Conservation (phyloP, 345 rosid genomes). For the Nephelium lappaceum region DNA sequence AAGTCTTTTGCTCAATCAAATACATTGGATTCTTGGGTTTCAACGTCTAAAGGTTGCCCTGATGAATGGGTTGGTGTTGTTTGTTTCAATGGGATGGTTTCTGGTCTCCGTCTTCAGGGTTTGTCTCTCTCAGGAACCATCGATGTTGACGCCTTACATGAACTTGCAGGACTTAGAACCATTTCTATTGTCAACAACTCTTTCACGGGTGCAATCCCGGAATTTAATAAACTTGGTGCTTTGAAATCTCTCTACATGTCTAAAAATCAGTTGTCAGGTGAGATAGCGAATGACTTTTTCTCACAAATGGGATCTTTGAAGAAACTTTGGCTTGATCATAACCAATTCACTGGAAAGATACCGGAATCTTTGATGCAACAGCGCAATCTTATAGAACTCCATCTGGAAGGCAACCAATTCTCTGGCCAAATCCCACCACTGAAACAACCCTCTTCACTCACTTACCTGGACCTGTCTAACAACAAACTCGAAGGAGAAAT, state of each 20-base stretch:
- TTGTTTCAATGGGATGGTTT: conserved; percentile 48
- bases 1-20: conserved; percentile 34
- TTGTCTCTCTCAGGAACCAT: conserved; percentile 58
- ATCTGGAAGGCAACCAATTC: conserved; percentile 64
- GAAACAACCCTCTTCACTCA: conserved; percentile 23
- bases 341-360: conserved; percentile 56
- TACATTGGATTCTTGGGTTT: conserved; percentile 59
- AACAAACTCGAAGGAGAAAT: conserved; percentile 69
- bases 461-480: conserved; percentile 48
- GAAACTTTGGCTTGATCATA: conserved; percentile 60
- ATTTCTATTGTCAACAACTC: conserved; percentile 59
- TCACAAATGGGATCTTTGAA: conserved; percentile 46
- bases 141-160: conserved; percentile 47
- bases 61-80: conserved; percentile 62
- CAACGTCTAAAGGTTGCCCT: conserved; percentile 55
- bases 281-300: conserved; percentile 59
- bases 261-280: conserved; percentile 59
- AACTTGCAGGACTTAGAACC: conserved; percentile 47
- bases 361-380: conserved; percentile 52
- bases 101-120: conserved; percentile 59
- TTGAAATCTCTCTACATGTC: conserved; percentile 54
- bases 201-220: conserved; percentile 66
- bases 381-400: conserved; percentile 56
- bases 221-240: conserved; percentile 50
- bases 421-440: conserved; percentile 62